Base-by-base conservation (phyloP, 2,329 filamentous ascomycete species). In the Venturia effusa region DNA sequence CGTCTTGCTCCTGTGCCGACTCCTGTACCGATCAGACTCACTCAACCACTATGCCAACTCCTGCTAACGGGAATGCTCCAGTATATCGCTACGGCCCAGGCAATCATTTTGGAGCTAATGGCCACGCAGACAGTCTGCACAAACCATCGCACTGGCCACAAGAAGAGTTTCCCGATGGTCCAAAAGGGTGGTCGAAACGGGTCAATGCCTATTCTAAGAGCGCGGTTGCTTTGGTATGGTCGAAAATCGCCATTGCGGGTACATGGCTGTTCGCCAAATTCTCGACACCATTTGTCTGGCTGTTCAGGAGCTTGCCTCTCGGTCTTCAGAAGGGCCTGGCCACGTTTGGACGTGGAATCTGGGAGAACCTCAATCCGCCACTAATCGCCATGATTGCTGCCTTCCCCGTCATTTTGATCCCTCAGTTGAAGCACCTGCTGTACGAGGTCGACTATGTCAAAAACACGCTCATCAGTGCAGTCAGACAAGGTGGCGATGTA, bases 281-380 rank as follows among this genome's bases (percentile, higher is more conserved):
- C 11, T 61, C 59, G 6, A 17, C 27, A 30, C 41, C 59, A 24
- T 41, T 57, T 34, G 30, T 45, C 19, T 39, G 32, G 34, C 22
- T 59, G 30, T 63, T 63, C 40, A 22, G 17, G 27, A 34, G 19
- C 24, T 39, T 65, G 32, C 64, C 63, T 15, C 4, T 76, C 79
- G 22, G 66, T 84, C 0, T 51, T 15, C 85, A 87, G 69, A 80
- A 76, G 61, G 68, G 72, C 7, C 70, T 86, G 4, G 74, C 77
- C 11, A 77, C 73, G 30, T 67, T 77, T 83, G 74, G 67, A 87
- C 90, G 69, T 76, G 76, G 60, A 92, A 92, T 62, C 73, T 92
- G 15, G 89, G 88, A 89, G 59, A 96, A 97, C 74, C 97, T 99
- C 93, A 97, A 97, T 76, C 93, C 94, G 51, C 94, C 94, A 0